Evolutionary conservation across 441 rosid genomes (phyloP).

Genomic region (Oxalis stricta): DNA sequence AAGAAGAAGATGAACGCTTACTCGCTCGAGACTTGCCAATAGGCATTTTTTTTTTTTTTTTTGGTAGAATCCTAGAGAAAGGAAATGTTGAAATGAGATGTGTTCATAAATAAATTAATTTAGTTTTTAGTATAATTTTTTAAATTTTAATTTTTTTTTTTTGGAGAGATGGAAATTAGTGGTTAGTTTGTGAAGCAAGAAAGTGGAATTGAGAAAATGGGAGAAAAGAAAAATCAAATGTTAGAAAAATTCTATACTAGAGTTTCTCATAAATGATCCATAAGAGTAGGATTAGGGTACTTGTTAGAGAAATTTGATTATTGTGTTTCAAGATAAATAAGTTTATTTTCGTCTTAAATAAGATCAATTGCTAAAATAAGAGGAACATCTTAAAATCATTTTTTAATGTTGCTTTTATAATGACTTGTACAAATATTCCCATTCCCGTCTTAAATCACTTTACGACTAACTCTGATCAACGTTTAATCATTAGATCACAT

Average conservation of each 20-base stretch:
- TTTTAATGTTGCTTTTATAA: too few species aligned
- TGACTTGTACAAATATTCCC: too few species aligned
- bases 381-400: too few species aligned
- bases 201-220: conserved; percentile 2
- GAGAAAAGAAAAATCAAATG: not conserved
- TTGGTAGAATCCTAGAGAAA: not conserved
- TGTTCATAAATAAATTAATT: not conserved
- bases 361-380: too few species aligned
- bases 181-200: conserved; percentile 20
- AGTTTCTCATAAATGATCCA: conserved; percentile 60
- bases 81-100: not conserved
- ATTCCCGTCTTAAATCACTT: too few species aligned
- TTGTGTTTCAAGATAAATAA: too few species aligned
- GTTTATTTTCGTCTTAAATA: not conserved
- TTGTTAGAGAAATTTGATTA: conserved; percentile 5
- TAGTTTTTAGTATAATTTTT: too few species aligned
- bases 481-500: too few species aligned
- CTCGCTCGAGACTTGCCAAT: conserved; percentile 39
- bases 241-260: conserved; percentile 32
- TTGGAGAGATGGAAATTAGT: not conserved
- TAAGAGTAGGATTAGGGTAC: conserved; percentile 30
- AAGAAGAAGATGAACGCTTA: conserved; percentile 43
- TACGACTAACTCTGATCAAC: too few species aligned
- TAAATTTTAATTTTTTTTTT: not conserved
- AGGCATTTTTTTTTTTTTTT: conserved; percentile 38